phyloP scores from a whole-genome alignment of 257 asterid species.

The Solanum microdontum region DNA sequence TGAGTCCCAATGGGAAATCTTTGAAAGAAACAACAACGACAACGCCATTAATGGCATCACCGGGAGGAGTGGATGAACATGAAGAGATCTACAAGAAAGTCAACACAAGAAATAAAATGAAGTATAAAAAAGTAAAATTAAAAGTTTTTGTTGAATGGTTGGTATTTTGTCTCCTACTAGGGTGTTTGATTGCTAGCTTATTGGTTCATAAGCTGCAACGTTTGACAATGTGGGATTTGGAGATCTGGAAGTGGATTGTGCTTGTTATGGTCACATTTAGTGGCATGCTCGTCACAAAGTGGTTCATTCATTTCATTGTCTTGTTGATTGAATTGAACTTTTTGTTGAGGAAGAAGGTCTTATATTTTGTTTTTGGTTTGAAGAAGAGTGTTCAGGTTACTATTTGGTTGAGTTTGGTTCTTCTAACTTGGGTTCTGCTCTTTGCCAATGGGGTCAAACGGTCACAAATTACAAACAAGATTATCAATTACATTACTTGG shows the following conservation, averaged over 20 bases:
- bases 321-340: slow-evolving; percentile 63
- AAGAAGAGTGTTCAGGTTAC: slow-evolving; percentile 56
- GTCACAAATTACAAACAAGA: slow-evolving; percentile 9
- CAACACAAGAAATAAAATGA: slow-evolving; percentile 47
- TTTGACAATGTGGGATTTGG: slow-evolving; percentile 37
- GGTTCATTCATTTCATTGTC: slow-evolving; percentile 54
- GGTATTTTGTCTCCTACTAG: slow-evolving; percentile 38
- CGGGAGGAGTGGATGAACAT: slow-evolving; percentile 46
- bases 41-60: slow-evolving; percentile 48
- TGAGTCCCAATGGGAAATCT: slow-evolving; percentile 12
- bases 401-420: slow-evolving; percentile 59
- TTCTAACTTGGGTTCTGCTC: slow-evolving; percentile 52
- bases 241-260: slow-evolving; percentile 57
- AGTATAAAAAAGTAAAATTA: slow-evolving; percentile 41
- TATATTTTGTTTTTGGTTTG: slow-evolving; percentile 65
- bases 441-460: slow-evolving; percentile 28
- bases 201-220: slow-evolving; percentile 24
- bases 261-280: slow-evolving; percentile 68
- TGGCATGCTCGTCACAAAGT: slow-evolving; percentile 52
- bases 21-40: slow-evolving; percentile 2
- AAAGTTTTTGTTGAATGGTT: slow-evolving; percentile 61
- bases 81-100: slow-evolving; percentile 81
- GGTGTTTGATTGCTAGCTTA: slow-evolving; percentile 41
- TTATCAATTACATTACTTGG: slow-evolving; percentile 54
- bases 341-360: slow-evolving; percentile 53